Evolutionary conservation across 1,284 basidiomycete species (phyloP).

Genomic region (Phellopilus nigrolimitatus): DNA sequence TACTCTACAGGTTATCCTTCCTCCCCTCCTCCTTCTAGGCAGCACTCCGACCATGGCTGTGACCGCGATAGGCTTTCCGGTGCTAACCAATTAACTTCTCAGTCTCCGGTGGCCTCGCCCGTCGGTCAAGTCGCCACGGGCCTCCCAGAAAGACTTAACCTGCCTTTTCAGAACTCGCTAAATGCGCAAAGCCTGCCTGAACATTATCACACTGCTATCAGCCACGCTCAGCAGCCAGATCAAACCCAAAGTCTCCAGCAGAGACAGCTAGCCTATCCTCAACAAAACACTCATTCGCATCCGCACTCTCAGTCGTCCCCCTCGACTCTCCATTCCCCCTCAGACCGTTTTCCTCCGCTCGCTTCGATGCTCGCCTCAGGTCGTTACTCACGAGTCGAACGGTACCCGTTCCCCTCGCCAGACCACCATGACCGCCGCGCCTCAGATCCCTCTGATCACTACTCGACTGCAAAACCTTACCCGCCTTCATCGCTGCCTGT

Average conservation of each 20-base stretch:
- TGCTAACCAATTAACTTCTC: slow-evolving; percentile 13
- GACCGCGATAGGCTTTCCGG: slow-evolving; percentile 11
- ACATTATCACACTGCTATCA: slow-evolving; percentile 10
- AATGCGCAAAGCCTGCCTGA: slow-evolving; percentile 9
- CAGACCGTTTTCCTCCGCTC: slow-evolving; percentile 16
- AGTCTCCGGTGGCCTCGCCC: slow-evolving; percentile 12
- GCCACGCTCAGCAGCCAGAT: slow-evolving; percentile 1
- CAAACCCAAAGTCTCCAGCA: slow-evolving; percentile 1
- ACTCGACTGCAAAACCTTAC: slow-evolving; percentile 3
- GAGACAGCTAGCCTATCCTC: slow-evolving; percentile 1
- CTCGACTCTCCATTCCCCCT: slow-evolving; percentile 17
- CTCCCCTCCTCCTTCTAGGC: slow-evolving; percentile 21
- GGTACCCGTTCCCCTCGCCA: slow-evolving; percentile 2
- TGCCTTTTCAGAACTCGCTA: slow-evolving; percentile 2
- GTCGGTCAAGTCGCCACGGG: slow-evolving; percentile 11
- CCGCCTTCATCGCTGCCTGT: slow-evolving; percentile 1
- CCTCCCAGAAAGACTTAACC: slow-evolving; percentile 7
- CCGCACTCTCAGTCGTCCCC: slow-evolving; percentile 7
- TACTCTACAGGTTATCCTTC: slow-evolving; percentile 18
- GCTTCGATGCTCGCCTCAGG: slow-evolving; percentile 16
- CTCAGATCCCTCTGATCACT: slow-evolving; percentile 10
- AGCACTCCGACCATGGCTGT: slow-evolving; percentile 15
- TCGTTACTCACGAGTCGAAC: slow-evolving; percentile 6
- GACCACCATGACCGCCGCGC: slow-evolving; percentile 5
- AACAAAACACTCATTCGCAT: slow-evolving; percentile 7